Percentiles rank a stretch among this genome's conserved stretches.
phyloP scores from a whole-genome alignment of 2,329 filamentous ascomycete genomes.

The Aspergillus calidoustus region DNA sequence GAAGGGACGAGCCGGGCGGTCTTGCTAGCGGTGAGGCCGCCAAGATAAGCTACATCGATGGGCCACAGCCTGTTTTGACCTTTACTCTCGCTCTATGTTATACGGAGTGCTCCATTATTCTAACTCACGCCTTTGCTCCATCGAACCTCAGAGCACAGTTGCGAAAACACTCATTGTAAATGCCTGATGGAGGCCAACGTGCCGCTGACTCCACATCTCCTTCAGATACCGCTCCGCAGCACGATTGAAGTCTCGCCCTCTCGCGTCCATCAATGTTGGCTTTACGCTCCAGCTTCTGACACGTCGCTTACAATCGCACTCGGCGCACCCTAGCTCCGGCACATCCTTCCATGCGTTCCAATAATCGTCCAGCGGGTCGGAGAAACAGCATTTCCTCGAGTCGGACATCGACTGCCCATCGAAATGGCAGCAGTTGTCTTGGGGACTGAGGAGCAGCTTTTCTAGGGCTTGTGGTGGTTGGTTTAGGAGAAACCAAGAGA shows the following conservation, averaged over 20 bases:
- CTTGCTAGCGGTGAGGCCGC: background rate
- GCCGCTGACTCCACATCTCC: conserved; percentile 35
- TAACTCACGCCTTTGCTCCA: background rate
- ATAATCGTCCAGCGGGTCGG: conserved; percentile 33
- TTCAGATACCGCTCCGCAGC: conserved; percentile 33
- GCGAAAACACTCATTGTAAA: conserved; percentile 27
- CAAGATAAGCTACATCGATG: background rate
- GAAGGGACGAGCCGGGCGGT: background rate
- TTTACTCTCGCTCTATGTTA: background rate
- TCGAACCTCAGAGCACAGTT: conserved; percentile 19
- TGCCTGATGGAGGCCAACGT: conserved; percentile 29
- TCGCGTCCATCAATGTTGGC: conserved; percentile 33
- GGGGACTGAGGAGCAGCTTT: conserved; percentile 32
- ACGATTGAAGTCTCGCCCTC: conserved; percentile 30
- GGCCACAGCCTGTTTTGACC: background rate
- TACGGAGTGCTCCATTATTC: background rate
- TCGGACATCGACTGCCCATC: conserved; percentile 24
- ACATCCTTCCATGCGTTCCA: conserved; percentile 34
- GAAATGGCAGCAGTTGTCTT: conserved; percentile 32
- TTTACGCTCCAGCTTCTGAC: conserved; percentile 36
- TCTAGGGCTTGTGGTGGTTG: conserved; percentile 31
- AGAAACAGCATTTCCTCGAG: conserved; percentile 28
- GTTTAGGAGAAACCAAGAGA: conserved; percentile 35
- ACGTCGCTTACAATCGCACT: conserved; percentile 32
- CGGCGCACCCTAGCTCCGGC: conserved; percentile 27